Conservation (phyloP, 106 monocot species). For the Platanthera guangdongensis region DNA sequence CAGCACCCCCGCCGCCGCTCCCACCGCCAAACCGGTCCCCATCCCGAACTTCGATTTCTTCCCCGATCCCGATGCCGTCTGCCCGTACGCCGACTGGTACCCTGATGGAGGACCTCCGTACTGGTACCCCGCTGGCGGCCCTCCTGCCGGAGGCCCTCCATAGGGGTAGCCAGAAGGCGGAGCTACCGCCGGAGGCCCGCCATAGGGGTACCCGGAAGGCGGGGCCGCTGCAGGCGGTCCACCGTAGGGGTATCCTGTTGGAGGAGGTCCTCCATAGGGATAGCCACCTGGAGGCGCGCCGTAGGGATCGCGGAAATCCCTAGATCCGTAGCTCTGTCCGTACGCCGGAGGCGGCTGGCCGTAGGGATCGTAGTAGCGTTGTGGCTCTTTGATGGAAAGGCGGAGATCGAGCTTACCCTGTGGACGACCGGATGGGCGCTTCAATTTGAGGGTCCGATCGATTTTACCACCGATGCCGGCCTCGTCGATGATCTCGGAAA, state of each 20-base stretch:
- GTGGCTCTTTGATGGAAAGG: conserved; percentile 36
- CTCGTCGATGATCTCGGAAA: conserved; percentile 55
- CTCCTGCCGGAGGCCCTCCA: neutral
- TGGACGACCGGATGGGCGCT: conserved; percentile 74
- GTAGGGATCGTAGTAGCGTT: conserved; percentile 23
- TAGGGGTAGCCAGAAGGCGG: conserved; percentile 10
- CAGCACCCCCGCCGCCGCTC: conserved; percentile 73
- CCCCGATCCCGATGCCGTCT: conserved; percentile 16
- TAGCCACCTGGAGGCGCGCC: conserved; percentile 7
- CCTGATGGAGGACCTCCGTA: conserved; percentile 4
- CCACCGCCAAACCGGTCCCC: conserved; percentile 88
- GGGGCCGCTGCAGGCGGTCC: conserved; percentile 15
- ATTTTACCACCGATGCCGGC: conserved; percentile 34
- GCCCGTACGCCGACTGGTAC: conserved; percentile 15
- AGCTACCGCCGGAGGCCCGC: neutral
- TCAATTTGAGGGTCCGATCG: conserved; percentile 33
- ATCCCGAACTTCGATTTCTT: conserved; percentile 65
- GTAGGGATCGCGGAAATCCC: conserved; percentile 21
- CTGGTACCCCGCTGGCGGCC: conserved; percentile 8
- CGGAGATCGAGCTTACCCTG: conserved; percentile 50
- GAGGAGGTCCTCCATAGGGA: conserved; percentile 14
- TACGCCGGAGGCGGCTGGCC: conserved; percentile 24
- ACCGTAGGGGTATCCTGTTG: conserved; percentile 13
- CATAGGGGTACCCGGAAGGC: conserved; percentile 10
- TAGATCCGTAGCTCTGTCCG: conserved; percentile 19